Evolutionary conservation across 805 yeast genomes (phyloP).

Genomic region (Candida orba): DNA sequence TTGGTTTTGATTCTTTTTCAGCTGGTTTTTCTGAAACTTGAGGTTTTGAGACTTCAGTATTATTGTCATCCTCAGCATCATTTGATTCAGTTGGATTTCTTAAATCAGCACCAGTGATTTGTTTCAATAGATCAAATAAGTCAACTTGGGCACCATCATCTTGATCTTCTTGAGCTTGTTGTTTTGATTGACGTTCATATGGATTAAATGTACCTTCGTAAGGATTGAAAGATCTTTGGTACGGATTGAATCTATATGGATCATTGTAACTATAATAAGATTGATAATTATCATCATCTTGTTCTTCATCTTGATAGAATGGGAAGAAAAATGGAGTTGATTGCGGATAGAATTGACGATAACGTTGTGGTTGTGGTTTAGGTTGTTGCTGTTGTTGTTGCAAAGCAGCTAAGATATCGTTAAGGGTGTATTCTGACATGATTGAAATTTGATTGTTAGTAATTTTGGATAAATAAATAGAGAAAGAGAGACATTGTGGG

Average conservation of each 20-base stretch:
- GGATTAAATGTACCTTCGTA: not conserved
- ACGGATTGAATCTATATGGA: constrained; percentile 2
- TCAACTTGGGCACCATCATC: not conserved
- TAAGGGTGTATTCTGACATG: no score
- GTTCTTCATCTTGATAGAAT: constrained; percentile 7
- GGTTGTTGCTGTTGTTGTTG: not conserved
- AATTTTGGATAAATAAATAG: not conserved
- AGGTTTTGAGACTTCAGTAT: not conserved
- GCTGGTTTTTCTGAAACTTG: not conserved
- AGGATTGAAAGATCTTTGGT: not conserved
- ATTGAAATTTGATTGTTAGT: no score
- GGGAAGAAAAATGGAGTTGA: constrained; percentile 2
- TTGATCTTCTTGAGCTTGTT: not conserved
- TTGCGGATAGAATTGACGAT: not conserved
- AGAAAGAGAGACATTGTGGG: no score
- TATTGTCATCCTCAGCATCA: not conserved
- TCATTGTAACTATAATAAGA: constrained; percentile 7
- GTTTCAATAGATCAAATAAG: constrained; percentile 1
- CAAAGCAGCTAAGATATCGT: no score
- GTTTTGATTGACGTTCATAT: not conserved
- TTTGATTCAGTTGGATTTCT: not conserved
- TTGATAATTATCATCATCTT: constrained; percentile 6
- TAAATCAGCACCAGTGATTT: constrained; percentile 1
- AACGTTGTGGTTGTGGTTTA: constrained; percentile 5
- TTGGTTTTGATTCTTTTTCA: not conserved